Evolutionary conservation across 1,284 basidiomycete species (phyloP).

Genomic region (Volvariella volvacea): DNA sequence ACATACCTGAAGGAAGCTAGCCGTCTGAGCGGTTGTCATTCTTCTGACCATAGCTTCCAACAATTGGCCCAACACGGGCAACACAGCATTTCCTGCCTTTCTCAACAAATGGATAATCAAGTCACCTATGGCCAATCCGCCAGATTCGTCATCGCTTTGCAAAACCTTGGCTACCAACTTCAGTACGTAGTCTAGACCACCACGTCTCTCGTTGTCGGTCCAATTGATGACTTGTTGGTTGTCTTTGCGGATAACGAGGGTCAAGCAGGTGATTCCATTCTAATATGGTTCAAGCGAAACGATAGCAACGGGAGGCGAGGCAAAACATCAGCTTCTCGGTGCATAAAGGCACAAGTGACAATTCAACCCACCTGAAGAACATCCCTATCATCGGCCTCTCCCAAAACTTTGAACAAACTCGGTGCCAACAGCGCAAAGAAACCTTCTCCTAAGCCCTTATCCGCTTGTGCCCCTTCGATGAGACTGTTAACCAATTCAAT

Average conservation of each 20-base stretch:
- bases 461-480: conserved; percentile 46
- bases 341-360: too few species aligned
- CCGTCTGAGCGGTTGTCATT: conserved; percentile 79
- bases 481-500: conserved; percentile 77
- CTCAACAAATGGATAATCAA: conserved; percentile 90
- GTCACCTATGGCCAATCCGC: conserved; percentile 89
- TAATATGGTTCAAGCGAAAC: conserved; percentile 22
- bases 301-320: conserved; percentile 1
- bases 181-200: conserved; percentile 72
- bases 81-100: conserved; percentile 68
- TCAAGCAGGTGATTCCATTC: conserved; percentile 81
- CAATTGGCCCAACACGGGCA: conserved; percentile 81
- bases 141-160: conserved; percentile 76
- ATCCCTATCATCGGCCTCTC: conserved; percentile 73
- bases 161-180: conserved; percentile 73
- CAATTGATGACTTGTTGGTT: conserved; percentile 74
- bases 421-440: conserved; percentile 73
- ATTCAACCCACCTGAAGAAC: conserved; percentile 66
- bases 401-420: conserved; percentile 65
- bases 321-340: too few species aligned
- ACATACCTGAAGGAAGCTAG: conserved; percentile 79
- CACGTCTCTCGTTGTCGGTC: conserved; percentile 59
- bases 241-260: conserved; percentile 83
- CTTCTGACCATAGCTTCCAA: conserved; percentile 78
- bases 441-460: conserved; percentile 66